Percentiles rank a stretch among this genome's conserved stretches.
Conservation (phyloP, 345 rosid species). For the Dipteronia dyeriana region DNA sequence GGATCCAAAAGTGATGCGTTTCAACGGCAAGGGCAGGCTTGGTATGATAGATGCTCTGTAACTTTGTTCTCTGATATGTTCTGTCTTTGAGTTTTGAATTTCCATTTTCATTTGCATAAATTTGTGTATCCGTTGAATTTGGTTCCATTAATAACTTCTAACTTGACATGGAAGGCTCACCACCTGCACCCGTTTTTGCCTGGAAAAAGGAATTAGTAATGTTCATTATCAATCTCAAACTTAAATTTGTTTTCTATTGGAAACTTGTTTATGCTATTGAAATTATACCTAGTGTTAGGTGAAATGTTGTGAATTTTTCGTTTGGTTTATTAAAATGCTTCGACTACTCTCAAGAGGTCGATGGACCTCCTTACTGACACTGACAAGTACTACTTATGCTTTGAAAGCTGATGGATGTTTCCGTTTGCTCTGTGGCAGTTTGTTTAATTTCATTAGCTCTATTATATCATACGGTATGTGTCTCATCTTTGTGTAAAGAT, state of each 20-base stretch:
- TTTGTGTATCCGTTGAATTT: constrained; percentile 1
- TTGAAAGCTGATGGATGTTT: constrained; percentile 1
- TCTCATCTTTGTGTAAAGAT: neutral
- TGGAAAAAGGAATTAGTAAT: neutral
- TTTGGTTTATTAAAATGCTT: constrained; percentile 19
- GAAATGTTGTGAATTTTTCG: constrained; percentile 5
- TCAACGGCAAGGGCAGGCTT: constrained; percentile 95
- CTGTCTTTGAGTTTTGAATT: neutral
- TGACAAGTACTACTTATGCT: neutral
- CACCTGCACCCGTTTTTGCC: neutral
- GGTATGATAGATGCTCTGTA: constrained; percentile 51
- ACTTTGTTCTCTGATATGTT: neutral
- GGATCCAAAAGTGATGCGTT: constrained; percentile 95
- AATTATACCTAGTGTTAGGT: constrained; percentile 7
- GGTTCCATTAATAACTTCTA: constrained; percentile 7
- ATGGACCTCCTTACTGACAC: constrained; percentile 10
- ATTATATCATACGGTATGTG: neutral
- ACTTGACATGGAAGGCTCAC: constrained; percentile 17
- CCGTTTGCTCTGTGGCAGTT: neutral
- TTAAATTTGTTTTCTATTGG: neutral
- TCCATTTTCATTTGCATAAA: neutral
- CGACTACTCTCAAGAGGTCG: constrained; percentile 18
- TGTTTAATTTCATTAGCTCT: neutral
- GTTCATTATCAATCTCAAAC: neutral
- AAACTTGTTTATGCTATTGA: neutral